Percentiles rank a stretch among this genome's conserved stretches.
phyloP scores from a whole-genome alignment of 352 stramenopile genomes.

The Globisporangium cederbergense region DNA sequence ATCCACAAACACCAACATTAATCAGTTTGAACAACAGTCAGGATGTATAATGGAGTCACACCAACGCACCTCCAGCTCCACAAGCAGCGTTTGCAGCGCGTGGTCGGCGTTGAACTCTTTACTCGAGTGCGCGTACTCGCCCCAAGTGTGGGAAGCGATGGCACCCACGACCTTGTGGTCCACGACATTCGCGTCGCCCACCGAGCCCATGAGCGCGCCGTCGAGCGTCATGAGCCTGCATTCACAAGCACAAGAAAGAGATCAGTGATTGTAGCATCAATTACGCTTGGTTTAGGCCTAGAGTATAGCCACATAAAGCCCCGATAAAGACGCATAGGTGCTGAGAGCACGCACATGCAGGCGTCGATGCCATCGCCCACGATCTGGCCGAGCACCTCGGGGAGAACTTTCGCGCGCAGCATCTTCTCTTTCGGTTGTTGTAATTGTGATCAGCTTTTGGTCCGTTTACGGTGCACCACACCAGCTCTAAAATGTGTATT shows the following conservation, averaged over 20 bases:
- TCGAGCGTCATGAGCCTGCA: conserved; percentile 80
- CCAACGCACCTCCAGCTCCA: conserved; percentile 62
- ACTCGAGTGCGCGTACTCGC: conserved; percentile 71
- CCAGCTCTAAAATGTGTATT: neutral
- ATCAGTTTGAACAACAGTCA: neutral
- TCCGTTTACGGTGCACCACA: neutral
- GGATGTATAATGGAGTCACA: neutral
- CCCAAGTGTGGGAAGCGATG: conserved; percentile 82
- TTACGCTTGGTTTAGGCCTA: too few species aligned
- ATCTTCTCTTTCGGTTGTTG: conserved; percentile 24
- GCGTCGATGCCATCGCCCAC: conserved; percentile 69
- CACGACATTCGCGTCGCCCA: conserved; percentile 47
- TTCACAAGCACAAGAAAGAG: neutral
- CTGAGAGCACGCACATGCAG: conserved; percentile 51
- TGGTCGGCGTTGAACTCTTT: conserved; percentile 60
- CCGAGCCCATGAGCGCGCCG: conserved; percentile 76
- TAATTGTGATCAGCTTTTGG: neutral
- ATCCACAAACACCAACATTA: neutral
- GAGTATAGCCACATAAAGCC: neutral
- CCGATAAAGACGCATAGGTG: neutral
- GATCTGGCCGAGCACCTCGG: conserved; percentile 76
- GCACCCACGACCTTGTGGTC: conserved; percentile 86
- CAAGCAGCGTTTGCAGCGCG: conserved; percentile 57
- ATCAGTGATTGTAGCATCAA: neutral
- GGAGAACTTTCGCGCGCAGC: conserved; percentile 76